These are phyloP conservation scores for Astragalus membranaceus DNA, from an alignment of 306 rosid genomes.

Conservation along the genomic window DNA sequence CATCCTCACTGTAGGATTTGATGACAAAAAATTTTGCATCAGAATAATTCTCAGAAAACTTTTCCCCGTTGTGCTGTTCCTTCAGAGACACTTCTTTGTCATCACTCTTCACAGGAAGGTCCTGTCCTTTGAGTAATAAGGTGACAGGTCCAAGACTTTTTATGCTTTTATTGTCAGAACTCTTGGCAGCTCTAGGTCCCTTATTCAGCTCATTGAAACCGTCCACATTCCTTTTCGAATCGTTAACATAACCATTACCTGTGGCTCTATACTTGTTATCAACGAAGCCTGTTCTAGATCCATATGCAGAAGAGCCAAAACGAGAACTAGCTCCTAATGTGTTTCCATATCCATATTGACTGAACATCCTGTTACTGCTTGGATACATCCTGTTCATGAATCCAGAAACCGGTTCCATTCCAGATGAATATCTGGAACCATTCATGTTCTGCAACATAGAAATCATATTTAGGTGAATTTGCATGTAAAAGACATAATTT, in stretches of 20 bases:
- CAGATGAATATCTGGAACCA: slow-evolving; percentile 24
- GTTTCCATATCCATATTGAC: slow-evolving; percentile 39
- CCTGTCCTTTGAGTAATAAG: slow-evolving; percentile 34
- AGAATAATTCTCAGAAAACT: slow-evolving; percentile 26
- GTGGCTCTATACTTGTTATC: slow-evolving; percentile 12
- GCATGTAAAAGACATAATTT: background rate
- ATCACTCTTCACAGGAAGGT: slow-evolving; percentile 27
- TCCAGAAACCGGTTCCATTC: slow-evolving; percentile 33
- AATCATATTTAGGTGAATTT: background rate
- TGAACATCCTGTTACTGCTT: slow-evolving; percentile 25
- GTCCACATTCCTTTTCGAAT: slow-evolving; percentile 20
- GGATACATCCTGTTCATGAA: slow-evolving; percentile 27
- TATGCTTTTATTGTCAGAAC: slow-evolving; percentile 9
- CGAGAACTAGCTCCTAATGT: slow-evolving; percentile 23
- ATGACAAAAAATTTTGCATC: slow-evolving; percentile 44
- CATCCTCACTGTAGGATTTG: slow-evolving; percentile 56
- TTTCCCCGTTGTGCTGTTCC: slow-evolving; percentile 33
- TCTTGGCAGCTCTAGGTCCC: slow-evolving; percentile 45
- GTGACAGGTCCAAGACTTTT: slow-evolving; percentile 29
- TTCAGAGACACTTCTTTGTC: slow-evolving; percentile 17
- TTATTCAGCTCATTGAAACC: slow-evolving; percentile 39
- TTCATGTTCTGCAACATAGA: slow-evolving; percentile 29
- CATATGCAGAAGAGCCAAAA: slow-evolving; percentile 36
- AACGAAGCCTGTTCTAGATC: slow-evolving; percentile 20
- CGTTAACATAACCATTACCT: slow-evolving; percentile 7